Evolutionary conservation across 441 rosid species (phyloP).

Genomic region (Bocquillonia castaneifolia): DNA sequence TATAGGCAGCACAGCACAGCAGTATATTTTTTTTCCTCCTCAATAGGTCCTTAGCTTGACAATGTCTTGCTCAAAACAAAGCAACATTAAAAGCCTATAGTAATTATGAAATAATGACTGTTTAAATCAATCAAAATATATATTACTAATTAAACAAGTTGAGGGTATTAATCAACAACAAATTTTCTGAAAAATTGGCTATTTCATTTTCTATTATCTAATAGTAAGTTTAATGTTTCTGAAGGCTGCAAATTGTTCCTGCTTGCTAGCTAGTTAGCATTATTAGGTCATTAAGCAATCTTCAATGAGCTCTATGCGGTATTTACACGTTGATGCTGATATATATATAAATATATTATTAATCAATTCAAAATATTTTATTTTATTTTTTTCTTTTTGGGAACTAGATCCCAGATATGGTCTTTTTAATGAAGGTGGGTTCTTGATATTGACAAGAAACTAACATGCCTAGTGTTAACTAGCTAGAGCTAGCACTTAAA

Average conservation of each 20-base stretch:
- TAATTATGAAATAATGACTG: not conserved
- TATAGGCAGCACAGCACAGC: not conserved
- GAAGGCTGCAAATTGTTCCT: not conserved
- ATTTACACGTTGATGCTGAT: constrained; percentile 37
- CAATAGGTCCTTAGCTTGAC: no score
- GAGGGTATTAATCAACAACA: not conserved
- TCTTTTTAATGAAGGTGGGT: constrained; percentile 35
- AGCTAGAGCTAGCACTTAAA: constrained; percentile 7
- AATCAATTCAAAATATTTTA: constrained; percentile 11
- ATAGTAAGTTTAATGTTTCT: not conserved
- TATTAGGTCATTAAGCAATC: constrained; percentile 21
- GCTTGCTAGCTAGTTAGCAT: not conserved
- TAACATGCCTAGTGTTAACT: constrained; percentile 34
- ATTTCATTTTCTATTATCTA: not conserved
- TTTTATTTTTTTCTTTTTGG: constrained; percentile 14
- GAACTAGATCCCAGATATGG: constrained; percentile 33
- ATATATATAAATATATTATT: no score
- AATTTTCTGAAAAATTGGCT: not conserved
- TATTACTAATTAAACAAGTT: not conserved
- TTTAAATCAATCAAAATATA: not conserved
- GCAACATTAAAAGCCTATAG: no score
- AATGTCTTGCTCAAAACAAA: no score
- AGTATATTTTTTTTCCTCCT: not conserved
- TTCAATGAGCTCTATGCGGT: constrained; percentile 31
- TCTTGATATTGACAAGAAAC: constrained; percentile 75